Base-by-base conservation (phyloP, 805 yeast species). In the Hemisphaericaspora nanyangensis region DNA sequence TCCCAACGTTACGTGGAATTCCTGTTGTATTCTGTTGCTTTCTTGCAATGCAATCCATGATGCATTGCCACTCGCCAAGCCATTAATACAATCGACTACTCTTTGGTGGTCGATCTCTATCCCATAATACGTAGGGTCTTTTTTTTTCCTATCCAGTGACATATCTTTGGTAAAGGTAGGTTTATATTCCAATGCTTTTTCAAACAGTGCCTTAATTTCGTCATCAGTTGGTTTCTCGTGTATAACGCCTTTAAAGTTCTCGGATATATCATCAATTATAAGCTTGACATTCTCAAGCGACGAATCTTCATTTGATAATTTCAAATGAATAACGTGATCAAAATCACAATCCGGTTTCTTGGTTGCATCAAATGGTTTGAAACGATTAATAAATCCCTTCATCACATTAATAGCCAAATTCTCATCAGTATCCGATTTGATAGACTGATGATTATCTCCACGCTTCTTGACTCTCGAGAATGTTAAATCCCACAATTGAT, bases 371-470 rank as follows among this genome's bases (percentile, higher is more conserved):
- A 86, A 70, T 0, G 79, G 76, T 53, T 87, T 85, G 51, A 82
- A 86, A 40, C 93, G 64, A 5, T 68, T 68, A 34, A 85, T 65
- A 52, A 91, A 90, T 0, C 90, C 88, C 22, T 65, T 64, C 86
- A 91, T 79, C 24, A 93, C 82, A 16, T 70, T 73, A 25, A 67
- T 60, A 0, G 85, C 80, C 37, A 71, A 66, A 13, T 60, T 58
- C 4, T 66, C 65, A 7, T 81, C 79, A 39, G 74, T 70, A 0
- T 52, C 56, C 4, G 68, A 70, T 47, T 82, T 79, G 28, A 93
- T 85, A 2, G 90, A 79, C 56, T 85, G 96, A 56, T 93, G 99
- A 46, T 85, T 82, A 52, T 89, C 89, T 2, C 96, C 97, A 49
- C 99, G 72, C 2, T 55, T 53, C 5, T 68, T 35, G 0, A 91